Evolutionary conservation across 192 early-diverging fungal species (phyloP).

Genomic region (Linnemannia schmuckeri): DNA sequence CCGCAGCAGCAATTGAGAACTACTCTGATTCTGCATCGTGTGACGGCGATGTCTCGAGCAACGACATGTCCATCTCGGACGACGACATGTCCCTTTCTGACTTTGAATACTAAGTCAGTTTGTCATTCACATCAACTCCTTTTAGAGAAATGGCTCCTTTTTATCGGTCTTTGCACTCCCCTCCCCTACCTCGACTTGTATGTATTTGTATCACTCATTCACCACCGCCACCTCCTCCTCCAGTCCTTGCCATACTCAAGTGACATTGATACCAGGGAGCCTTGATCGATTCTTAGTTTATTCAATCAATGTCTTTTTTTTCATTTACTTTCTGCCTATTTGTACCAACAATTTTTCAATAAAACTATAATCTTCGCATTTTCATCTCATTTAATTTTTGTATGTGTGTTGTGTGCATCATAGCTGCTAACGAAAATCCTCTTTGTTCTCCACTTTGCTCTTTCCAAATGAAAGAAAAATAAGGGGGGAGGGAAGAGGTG

Average conservation of each 20-base stretch:
- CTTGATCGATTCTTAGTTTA: too few species aligned
- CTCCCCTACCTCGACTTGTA: neutral
- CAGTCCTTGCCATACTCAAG: neutral
- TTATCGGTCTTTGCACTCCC: neutral
- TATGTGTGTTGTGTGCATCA: too few species aligned
- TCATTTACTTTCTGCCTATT: too few species aligned
- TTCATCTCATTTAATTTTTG: too few species aligned
- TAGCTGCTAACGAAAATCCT: too few species aligned
- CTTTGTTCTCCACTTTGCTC: too few species aligned
- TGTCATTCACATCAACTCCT: neutral
- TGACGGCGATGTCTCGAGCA: neutral
- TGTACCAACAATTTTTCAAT: too few species aligned
- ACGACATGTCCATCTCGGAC: neutral
- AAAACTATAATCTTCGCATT: too few species aligned
- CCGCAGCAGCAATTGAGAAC: neutral
- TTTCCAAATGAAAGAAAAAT: too few species aligned
- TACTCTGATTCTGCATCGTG: neutral
- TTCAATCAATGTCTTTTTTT: too few species aligned
- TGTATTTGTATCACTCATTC: neutral
- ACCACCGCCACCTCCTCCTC: neutral
- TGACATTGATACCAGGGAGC: too few species aligned
- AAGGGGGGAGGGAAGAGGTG: too few species aligned
- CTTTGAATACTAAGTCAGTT: neutral
- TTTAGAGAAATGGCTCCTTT: neutral
- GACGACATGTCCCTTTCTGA: neutral